Evolutionary conservation across 139 green algal genomes (phyloP), one percentile per base, ranked within the genome.

Genomic region (Auxenochlorella pyrenoidosa): DNA sequence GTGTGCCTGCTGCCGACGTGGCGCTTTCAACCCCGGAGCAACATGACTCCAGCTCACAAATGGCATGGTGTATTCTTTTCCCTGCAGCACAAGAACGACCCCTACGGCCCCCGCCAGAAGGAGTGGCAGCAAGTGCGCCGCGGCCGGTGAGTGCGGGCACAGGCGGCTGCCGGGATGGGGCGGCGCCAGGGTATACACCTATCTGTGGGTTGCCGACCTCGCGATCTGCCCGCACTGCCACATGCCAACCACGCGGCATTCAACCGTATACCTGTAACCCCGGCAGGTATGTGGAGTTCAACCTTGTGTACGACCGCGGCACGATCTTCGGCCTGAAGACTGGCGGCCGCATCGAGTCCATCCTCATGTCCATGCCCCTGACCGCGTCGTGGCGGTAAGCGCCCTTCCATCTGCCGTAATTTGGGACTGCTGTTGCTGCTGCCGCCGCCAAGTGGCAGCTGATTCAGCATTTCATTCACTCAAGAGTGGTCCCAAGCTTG

Each of bases 291-390:
- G 98, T 99, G 19, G 98, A 99, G 94, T 99, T 99, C 94, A 99
- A 99, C 93, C 94, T 99, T 75, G 95, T 98, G 83, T 93, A 99
- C 92, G 97, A 99, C 92, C 93, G 97, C 68, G 97, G 98, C 54
- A 99, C 98, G 30, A 99, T 95, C 36, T 99, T 99, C 90, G 98
- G 98, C 59, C 92, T 99, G 10, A 99, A 98, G 91, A 99, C 98
- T 24, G 98, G 96, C 68, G 98, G 98, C 70, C 93, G 98, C 80
- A 99, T 99, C 81, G 98, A 99, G 95, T 98, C 93, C 90, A 96
- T 98, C 89, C 86, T 98, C 34, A 98, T 98, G 96, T 95, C 90
- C 41, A 91, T 98, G 89, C 96, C 96, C 18, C 85, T 96, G 4
- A 96, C 92, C 36, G 89, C 54, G 15, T 63, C 54, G 15, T 63